phyloP scores from a whole-genome alignment of 768 basidiomycete genomes.

The Pisolithus albus region DNA sequence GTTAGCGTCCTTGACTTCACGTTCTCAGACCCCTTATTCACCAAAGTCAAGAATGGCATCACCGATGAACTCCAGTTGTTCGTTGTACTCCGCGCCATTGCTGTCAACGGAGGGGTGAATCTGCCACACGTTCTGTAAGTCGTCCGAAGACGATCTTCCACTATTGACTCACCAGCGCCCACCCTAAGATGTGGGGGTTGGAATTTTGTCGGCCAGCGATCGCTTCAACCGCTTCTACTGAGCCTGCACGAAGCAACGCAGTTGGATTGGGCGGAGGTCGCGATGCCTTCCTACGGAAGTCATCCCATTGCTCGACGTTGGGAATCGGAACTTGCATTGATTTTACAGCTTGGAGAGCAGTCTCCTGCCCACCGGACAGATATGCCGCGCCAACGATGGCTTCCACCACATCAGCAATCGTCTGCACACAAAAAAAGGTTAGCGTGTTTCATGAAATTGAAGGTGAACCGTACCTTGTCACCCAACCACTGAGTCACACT shows the following conservation, averaged over 20 bases:
- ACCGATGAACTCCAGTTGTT: slow-evolving; percentile 78
- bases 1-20: not conserved
- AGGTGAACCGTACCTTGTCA: slow-evolving; percentile 54
- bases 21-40: slow-evolving; percentile 30
- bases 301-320: slow-evolving; percentile 61
- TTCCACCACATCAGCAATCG: slow-evolving; percentile 78
- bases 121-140: slow-evolving; percentile 33
- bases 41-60: slow-evolving; percentile 82
- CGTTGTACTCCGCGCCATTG: slow-evolving; percentile 53
- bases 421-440: slow-evolving; percentile 35
- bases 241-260: slow-evolving; percentile 40
- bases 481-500: slow-evolving; percentile 52
- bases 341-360: slow-evolving; percentile 58
- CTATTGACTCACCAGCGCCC: slow-evolving; percentile 56
- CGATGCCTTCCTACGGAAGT: slow-evolving; percentile 48
- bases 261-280: slow-evolving; percentile 38
- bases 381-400: slow-evolving; percentile 82
- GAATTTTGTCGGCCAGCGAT: slow-evolving; percentile 61
- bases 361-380: slow-evolving; percentile 62
- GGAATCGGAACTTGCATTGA: slow-evolving; percentile 60
- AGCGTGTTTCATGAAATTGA: slow-evolving; percentile 4
- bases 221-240: slow-evolving; percentile 50
- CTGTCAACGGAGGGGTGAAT: slow-evolving; percentile 60
- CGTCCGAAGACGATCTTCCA: not conserved
- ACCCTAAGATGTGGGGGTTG: slow-evolving; percentile 55